Base-by-base conservation (phyloP, 2,329 filamentous ascomycete genomes). In the Chalaropsis thielavioides region DNA sequence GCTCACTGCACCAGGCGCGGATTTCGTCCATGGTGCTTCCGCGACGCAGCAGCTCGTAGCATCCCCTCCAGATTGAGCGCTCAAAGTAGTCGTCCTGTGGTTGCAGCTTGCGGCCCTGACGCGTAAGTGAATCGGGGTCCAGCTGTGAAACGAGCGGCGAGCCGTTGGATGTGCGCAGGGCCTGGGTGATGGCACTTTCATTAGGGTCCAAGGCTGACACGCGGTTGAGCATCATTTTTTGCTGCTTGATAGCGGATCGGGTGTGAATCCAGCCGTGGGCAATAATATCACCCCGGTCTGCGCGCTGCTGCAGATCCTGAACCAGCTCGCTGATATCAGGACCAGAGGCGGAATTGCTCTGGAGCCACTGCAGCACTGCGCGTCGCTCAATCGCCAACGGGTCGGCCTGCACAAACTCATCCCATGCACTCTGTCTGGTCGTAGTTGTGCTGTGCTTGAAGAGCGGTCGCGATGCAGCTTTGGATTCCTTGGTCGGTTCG, bases 261-360 rank as follows among this genome's bases (percentile, higher is more conserved):
- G 94, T 96, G 73, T 96, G 90, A 68, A 96, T 83, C 89, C 92
- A 96, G 49, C 92, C 92, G 73, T 91, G 86, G 35, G 89, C 85
- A 77, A 94, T 89, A 10, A 92, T 84, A 61, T 92, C 89, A 10
- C 88, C 88, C 70, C 89, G 81, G 67, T 92, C 88, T 13, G 89
- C 87, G 68, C 85, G 85, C 67, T 84, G 81, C 72, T 92, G 87
- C 64, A 92, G 80, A 65, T 92, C 87, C 63, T 85, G 81, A 62
- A 92, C 87, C 35, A 95, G 78, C 31, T 86, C 83, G 69, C 92
- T 84, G 38, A 96, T 85, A 68, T 89, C 85, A 49, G 85, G 85
- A 2, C 84, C 82, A 15, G 58, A 81, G 62, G 86, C 83, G 1
- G 90, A 88, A 54, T 85, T 90, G 69, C 83, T 83, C 73, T 95